Evolutionary conservation across 176 grass and related monocot species (phyloP).

Genomic region (Miscanthus lutarioriparius): DNA sequence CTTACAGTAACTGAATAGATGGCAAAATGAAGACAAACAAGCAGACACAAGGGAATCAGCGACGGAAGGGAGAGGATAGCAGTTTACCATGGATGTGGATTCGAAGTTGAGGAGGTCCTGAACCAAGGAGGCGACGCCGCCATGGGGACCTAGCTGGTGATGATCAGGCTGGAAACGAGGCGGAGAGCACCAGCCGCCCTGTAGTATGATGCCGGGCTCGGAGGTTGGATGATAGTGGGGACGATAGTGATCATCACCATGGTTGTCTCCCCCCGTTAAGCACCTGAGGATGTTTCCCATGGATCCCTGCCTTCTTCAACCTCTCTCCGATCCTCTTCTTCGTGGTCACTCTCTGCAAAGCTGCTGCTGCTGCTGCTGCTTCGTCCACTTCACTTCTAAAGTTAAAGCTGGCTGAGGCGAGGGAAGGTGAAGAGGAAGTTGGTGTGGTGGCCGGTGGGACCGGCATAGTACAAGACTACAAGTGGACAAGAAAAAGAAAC

Average conservation of each 20-base stretch:
- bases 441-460: not conserved
- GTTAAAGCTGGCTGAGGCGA: too few relatives aligned
- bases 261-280: not conserved
- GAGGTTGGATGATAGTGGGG: slow-evolving; percentile 27
- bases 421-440: not conserved
- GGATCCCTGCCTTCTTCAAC: not conserved
- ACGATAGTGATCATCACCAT: not conserved
- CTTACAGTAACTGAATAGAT: not conserved
- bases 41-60: not conserved
- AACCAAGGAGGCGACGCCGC: slow-evolving; percentile 16
- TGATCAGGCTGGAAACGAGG: not conserved
- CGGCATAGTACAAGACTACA: not conserved
- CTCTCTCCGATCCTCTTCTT: not conserved
- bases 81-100: slow-evolving; percentile 40
- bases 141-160: slow-evolving; percentile 16
- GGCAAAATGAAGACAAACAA: not conserved
- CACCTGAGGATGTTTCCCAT: slow-evolving; percentile 44
- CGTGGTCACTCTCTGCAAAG: not conserved
- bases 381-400: not conserved
- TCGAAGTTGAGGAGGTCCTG: slow-evolving; percentile 41
- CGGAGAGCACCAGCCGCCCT: not conserved
- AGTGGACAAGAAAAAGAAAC: not conserved
- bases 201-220: not conserved
- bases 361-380: not conserved
- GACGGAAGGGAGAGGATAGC: not conserved